These are phyloP conservation scores for Galeopsis tetrahit DNA, from an alignment of 257 asterid genomes.

Conservation along the genomic window DNA sequence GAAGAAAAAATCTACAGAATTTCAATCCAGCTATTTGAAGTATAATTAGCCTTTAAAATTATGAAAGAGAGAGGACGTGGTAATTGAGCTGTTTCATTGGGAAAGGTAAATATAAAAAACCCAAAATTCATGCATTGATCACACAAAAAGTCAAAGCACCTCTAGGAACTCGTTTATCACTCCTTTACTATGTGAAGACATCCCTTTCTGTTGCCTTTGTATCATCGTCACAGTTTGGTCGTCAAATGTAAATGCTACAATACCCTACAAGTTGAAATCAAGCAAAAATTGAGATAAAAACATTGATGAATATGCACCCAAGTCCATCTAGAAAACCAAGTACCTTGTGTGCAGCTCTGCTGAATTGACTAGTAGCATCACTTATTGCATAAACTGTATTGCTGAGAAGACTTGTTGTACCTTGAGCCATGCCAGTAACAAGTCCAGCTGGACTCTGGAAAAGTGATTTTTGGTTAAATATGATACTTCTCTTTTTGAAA, in stretches of 20 bases:
- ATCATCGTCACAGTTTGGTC: conserved; percentile 65
- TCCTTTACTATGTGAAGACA: conserved; percentile 84
- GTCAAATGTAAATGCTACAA: conserved; percentile 90
- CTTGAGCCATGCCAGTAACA: conserved; percentile 93
- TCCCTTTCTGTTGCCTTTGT: conserved; percentile 77
- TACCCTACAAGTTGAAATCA: conserved; percentile 69
- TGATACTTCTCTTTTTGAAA: neutral
- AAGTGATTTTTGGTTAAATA: conserved; percentile 33
- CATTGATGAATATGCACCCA: conserved; percentile 25
- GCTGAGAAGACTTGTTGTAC: conserved; percentile 93
- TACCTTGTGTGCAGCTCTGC: conserved; percentile 98
- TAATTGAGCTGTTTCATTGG: neutral
- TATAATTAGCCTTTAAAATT: neutral
- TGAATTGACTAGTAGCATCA: conserved; percentile 98
- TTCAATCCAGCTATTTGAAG: conserved; percentile 4
- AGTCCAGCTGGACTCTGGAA: conserved; percentile 94
- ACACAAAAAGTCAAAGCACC: conserved; percentile 49
- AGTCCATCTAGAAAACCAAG: conserved; percentile 30
- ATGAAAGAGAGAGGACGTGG: neutral
- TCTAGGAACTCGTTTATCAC: conserved; percentile 89
- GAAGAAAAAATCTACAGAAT: conserved; percentile 2
- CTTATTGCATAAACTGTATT: conserved; percentile 92
- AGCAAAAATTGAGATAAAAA: conserved; percentile 21
- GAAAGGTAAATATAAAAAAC: neutral
- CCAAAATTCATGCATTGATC: conserved; percentile 3